Base-by-base conservation (phyloP, 2,329 filamentous ascomycete species). In the Berkeleyomyces basicola region DNA sequence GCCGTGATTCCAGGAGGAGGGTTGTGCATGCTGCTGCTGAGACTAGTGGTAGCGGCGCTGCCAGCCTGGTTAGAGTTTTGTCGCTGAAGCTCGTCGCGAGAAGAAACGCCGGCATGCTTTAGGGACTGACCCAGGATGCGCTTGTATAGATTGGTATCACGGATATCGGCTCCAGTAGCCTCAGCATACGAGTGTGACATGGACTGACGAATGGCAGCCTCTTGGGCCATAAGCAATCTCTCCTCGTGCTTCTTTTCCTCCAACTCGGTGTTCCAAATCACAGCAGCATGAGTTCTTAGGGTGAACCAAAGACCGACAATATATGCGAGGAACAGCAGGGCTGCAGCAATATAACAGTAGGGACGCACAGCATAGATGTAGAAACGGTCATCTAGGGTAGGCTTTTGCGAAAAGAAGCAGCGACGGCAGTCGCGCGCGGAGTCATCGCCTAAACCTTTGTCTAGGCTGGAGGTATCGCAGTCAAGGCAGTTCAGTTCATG, bases 221-320 rank as follows among this genome's bases (percentile, higher is more conserved):
- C 63, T 14, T 62, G 59, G 6, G 57, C 57, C 3, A 64, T 33
- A 1, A 69, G 68, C 46, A 71, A 66, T 4, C 71, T 70, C 14
- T 84, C 81, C 10, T 83, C 81, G 47, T 82, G 77, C 68, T 83
- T 85, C 74, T 90, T 91, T 73, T 91, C 87, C 46, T 91, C 87
- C 2, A 79, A 71, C 66, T 96, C 91, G 7, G 82, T 86, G 69
- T 90, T 93, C 93, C 93, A 99, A 67, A 99, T 99, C 55, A 96
- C 87, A 3, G 95, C 91, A 3, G 93, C 93, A 71, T 99, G 93
- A 0, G 93, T 99, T 66, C 93, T 82, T 23, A 99, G 80, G 0
- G 93, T 99, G 73, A 99, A 99, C 79, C 93, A 89, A 11, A 99
- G 78, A 33, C 93, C 93, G 65, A 97, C 93, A 43, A 93, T 78